Base-by-base conservation (phyloP, 2,329 filamentous ascomycete species). In the Cryphonectria carpinicola region DNA sequence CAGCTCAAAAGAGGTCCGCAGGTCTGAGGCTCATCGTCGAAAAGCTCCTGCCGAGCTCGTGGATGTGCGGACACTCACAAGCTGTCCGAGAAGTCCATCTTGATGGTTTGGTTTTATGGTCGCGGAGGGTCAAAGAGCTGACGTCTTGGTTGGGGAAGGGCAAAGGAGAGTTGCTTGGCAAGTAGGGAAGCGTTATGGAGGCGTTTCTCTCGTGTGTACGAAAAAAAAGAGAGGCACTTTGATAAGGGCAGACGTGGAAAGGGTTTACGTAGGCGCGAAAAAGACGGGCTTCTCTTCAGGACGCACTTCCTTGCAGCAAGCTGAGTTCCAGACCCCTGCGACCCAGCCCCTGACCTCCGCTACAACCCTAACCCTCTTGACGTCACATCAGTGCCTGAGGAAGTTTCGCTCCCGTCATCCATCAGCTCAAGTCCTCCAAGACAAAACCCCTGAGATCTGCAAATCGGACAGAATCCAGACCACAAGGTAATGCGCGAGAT, bases 51-150 rank as follows among this genome's bases (percentile, higher is more conserved):
- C 39, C 72, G 70, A 67, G 73, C 70, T 69, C 63, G 69, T 49
- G 62, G 43, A 65, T 56, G 67, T 61, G 46, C 46, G 46, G 39
- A 65, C 74, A 87, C 93, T 84, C 87, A 97, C 94, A 97, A 97
- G 81, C 90, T 91, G 83, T 97, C 94, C 74, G 93, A 95, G 85
- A 94, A 93, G 83, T 97, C 94, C 94, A 97, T 97, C 75, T 80
- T 85, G 79, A 74, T 70, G 60, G 72, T 68, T 49, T 6, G 3
- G 13, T 39, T 52, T 7, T 28, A 5, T n/a, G 41, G 43, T n/a
- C n/a, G 63, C 63, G 25, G 41, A 65, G 25, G 63, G 63, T 19
- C 3, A 32, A 52, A 35, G 39, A 32, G 25, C 28, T n/a, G 11
- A 2, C 22, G 13, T 65, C 10, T 65, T 39, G 61, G 35, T n/a